Percentiles rank a stretch among this genome's conserved stretches.
These are phyloP conservation scores for Moniliella sp. DNA, from an alignment of 1,284 basidiomycete genomes.

Conservation along the genomic window DNA sequence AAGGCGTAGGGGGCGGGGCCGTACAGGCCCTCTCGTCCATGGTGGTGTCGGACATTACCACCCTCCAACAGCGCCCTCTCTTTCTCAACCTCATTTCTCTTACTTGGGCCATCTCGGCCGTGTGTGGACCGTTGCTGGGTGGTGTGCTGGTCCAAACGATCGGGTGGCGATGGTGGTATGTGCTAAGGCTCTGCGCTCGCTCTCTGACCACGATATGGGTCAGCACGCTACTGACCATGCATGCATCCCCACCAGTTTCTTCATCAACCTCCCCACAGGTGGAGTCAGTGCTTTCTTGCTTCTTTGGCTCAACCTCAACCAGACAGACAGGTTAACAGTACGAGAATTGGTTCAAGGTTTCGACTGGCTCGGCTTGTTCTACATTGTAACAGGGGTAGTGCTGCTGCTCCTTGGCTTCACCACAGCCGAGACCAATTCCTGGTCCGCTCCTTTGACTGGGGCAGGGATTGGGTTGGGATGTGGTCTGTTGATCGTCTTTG, in stretches of 20 bases:
- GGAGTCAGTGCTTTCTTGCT: too few relatives aligned
- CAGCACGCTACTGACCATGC: background rate
- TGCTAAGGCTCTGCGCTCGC: background rate
- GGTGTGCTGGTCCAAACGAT: constrained; percentile 2
- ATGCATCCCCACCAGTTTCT: constrained; percentile 34
- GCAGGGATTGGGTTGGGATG: constrained; percentile 49
- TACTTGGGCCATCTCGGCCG: constrained; percentile 2
- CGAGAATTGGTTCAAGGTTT: constrained; percentile 46
- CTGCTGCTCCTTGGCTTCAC: constrained; percentile 64
- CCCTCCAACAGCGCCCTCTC: constrained; percentile 3
- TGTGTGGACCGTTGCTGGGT: constrained; percentile 3
- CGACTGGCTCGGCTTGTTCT: constrained; percentile 51
- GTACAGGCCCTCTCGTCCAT: constrained; percentile 4
- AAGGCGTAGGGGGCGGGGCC: constrained; percentile 5
- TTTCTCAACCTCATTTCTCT: constrained; percentile 4
- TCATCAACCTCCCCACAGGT: constrained; percentile 41
- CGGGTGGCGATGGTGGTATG: constrained; percentile 3
- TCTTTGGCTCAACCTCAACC: constrained; percentile 61
- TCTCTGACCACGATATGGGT: background rate
- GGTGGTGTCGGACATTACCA: constrained; percentile 5
- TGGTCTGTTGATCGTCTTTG: constrained; percentile 42
- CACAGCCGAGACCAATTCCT: constrained; percentile 43
- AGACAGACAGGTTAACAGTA: constrained; percentile 41
- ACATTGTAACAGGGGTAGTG: constrained; percentile 52
- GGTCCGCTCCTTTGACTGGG: constrained; percentile 43